Percentiles rank a stretch among this genome's conserved stretches.
These are phyloP conservation scores for Holtermanniella nyarrowii DNA, from an alignment of 768 basidiomycete species.

Conservation along the genomic window DNA sequence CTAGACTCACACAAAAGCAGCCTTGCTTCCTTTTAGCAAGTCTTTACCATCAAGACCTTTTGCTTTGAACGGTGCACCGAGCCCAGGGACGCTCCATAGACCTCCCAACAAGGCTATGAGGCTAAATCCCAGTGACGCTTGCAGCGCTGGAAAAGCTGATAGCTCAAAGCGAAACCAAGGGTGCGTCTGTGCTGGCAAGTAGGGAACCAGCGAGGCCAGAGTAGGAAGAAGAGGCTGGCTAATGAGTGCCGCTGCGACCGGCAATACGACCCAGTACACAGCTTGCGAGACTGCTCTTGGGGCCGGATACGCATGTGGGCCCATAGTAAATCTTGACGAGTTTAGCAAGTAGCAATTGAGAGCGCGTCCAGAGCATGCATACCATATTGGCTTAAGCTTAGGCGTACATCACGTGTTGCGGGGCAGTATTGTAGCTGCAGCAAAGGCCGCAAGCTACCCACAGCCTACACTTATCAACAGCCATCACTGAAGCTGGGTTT, in stretches of 20 bases:
- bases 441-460: too few species aligned
- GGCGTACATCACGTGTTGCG: too few species aligned
- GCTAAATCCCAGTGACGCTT: conserved; percentile 71
- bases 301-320: too few species aligned
- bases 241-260: conserved; percentile 29
- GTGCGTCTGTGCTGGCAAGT: conserved; percentile 4
- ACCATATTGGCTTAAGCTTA: too few species aligned
- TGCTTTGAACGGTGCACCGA: conserved; percentile 67
- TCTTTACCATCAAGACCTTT: conserved; percentile 80
- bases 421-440: too few species aligned
- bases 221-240: conserved; percentile 32
- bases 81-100: conserved; percentile 66
- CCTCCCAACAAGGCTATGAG: conserved; percentile 70
- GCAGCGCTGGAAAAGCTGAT: conserved; percentile 45
- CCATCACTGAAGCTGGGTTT: too few species aligned
- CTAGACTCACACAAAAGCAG: conserved; percentile 26
- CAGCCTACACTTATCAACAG: too few species aligned
- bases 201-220: conserved; percentile 6
- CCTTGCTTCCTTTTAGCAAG: conserved; percentile 54
- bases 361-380: too few species aligned
- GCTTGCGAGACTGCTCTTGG: not conserved
- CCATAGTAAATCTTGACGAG: too few species aligned
- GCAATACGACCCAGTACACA: conserved; percentile 15
- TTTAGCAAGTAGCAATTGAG: too few species aligned
- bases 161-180: conserved; percentile 1